These are phyloP conservation scores for Zygotorulaspora mrakii DNA, from an alignment of 1,139 yeast species.

Conservation along the genomic window DNA sequence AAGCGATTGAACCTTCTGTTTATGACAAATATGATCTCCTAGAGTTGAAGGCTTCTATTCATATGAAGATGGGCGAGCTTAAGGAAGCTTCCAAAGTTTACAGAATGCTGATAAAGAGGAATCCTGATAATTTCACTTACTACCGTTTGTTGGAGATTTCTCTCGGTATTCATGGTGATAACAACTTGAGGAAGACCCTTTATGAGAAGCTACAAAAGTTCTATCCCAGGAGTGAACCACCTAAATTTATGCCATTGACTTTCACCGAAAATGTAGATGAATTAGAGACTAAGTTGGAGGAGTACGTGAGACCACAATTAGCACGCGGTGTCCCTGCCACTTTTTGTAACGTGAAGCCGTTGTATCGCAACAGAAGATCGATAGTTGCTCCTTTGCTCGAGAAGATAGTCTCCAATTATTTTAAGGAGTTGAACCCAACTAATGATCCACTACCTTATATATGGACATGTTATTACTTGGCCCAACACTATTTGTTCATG, in stretches of 20 bases:
- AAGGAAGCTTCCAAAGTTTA: constrained; percentile 68
- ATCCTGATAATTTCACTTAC: constrained; percentile 73
- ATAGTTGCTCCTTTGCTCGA: constrained; percentile 43
- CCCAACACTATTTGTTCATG: constrained; percentile 69
- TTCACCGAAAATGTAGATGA: constrained; percentile 55
- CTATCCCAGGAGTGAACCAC: constrained; percentile 84
- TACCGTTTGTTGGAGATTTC: constrained; percentile 64
- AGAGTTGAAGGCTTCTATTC: constrained; percentile 66
- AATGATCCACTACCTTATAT: constrained; percentile 52
- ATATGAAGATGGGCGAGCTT: constrained; percentile 42
- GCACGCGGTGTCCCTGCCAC: constrained; percentile 86
- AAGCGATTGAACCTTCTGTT: constrained; percentile 50
- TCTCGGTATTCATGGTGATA: constrained; percentile 44
- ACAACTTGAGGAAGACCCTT: constrained; percentile 47
- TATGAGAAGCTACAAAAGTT: constrained; percentile 62
- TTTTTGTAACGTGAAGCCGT: constrained; percentile 78
- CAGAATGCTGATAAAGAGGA: constrained; percentile 71
- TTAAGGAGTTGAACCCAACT: constrained; percentile 30
- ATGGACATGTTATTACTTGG: constrained; percentile 78
- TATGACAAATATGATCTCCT: constrained; percentile 60
- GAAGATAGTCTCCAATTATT: constrained; percentile 51
- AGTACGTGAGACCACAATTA: constrained; percentile 60
- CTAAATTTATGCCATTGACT: constrained; percentile 70
- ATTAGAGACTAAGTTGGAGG: constrained; percentile 46
- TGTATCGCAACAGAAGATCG: constrained; percentile 50